Base-by-base conservation (phyloP, 345 rosid genomes). In the Bruguiera sexangula region DNA sequence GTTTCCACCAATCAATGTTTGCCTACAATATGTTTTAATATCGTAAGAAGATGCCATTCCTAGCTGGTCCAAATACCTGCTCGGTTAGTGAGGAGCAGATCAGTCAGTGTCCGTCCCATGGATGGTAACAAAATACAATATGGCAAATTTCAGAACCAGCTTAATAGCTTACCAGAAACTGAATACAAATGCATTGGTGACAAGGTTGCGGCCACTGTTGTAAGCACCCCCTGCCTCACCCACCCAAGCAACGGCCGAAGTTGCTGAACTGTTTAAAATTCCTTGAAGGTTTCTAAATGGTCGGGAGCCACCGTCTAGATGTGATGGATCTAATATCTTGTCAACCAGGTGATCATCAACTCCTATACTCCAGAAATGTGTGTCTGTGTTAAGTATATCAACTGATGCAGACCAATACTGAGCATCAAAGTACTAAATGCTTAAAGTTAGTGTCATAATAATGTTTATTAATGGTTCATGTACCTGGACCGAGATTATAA, bases 211-310 rank as follows among this genome's bases (percentile, higher is more conserved):
- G 70, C 88, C 92, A 1, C 92, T 85, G 71, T 81, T 87, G 63
- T 70, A 84, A 27, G 87, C 92, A 16, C 88, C 89, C 27, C 92
- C 89, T 2, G 89, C 86, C 76, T 87, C 89, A 16, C 89, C 84
- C 52, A 87, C 85, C 89, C 92, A 84, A 48, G 89, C 84, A 32
- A 85, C 88, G 11, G 89, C 85, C 0, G 72, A 56, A 62, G 82
- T 79, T 30, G 77, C 71, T 0, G 87, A 60, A 15, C 43, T 73
- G 74, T 75, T 80, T 51, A 87, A 69, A 69, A 87, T 75, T 21
- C 61, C 37, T 62, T 75, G 76, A 57, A 85, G 85, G 39, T 62
- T 26, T 5, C 80, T 66, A 57, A 82, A 82, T 51, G 72, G 26
- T 20, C 57, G 19, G 0, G 72, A 56, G 1, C 73, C 83, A 1